A percentile compares a stretch with the other conserved stretches of the same genome.
Conservation (phyloP, 2,329 filamentous ascomycete genomes). For the Aspergillus sp. region DNA sequence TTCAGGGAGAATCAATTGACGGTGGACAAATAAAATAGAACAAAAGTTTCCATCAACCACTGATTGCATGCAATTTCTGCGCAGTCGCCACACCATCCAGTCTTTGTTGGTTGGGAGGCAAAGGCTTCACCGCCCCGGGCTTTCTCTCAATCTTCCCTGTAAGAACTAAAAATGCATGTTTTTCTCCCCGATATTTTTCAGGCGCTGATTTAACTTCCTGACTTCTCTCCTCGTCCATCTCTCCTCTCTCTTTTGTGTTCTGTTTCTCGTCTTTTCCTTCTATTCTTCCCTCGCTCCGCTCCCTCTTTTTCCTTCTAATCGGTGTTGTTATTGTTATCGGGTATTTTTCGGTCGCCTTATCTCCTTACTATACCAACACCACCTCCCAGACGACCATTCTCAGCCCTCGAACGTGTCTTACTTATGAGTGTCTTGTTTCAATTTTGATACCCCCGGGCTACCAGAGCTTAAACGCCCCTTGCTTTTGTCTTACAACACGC, state of each 20-base stretch:
- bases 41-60: background rate
- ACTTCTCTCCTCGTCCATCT: background rate
- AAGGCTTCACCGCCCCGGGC: background rate
- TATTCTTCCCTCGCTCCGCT: background rate
- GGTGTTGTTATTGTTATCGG: slow-evolving; percentile 1
- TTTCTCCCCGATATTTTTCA: background rate
- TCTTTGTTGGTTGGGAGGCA: slow-evolving; percentile 3
- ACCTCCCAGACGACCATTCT: background rate
- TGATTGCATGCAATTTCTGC: background rate
- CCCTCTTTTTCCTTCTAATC: background rate
- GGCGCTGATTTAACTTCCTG: background rate
- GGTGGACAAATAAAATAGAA: no score
- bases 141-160: background rate
- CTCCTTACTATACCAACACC: background rate
- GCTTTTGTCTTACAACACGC: slow-evolving; percentile 7
- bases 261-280: background rate
- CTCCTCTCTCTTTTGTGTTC: background rate
- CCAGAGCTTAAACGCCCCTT: slow-evolving; percentile 15
- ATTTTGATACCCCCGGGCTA: slow-evolving; percentile 5
- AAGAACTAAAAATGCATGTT: background rate
- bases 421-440: slow-evolving; percentile 9
- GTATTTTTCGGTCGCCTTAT: background rate
- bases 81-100: background rate
- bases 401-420: background rate
- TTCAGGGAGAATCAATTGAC: background rate